Evolutionary conservation across 306 rosid genomes (phyloP), one percentile per base, ranked within the genome.

Genomic region (Oxytropis ochrocephala): DNA sequence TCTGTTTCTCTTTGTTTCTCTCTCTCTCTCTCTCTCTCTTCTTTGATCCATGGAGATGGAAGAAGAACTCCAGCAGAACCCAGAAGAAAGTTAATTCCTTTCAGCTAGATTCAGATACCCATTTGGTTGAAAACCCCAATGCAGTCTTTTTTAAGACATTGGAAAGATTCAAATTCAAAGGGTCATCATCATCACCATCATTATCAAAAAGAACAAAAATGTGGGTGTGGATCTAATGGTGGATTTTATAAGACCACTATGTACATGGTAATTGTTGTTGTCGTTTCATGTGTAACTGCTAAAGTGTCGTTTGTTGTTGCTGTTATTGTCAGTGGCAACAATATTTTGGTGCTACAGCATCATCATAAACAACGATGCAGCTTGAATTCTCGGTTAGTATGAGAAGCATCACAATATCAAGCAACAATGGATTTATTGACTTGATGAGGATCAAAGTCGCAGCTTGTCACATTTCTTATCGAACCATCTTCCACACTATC

Each of bases 401-500:
- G 99, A 91, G 97, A 95, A 95, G 99, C 81, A 91, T 95, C 96
- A 95, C 99, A 84, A 95, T 95, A 88, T 95, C 99, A 80, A 89
- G 95, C 87, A 91, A 81, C 90, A 91, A 95, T 95, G 99, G 99
- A 70, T 87, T 87, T 87, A 84, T 91, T 85, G 97, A 89, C 90
- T 95, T 90, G 89, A 91, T 95, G 99, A 95, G 89, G 97, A 89
- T 95, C 99, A 95, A 89, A 89, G 97, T 91, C 84, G 99, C 91
- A 91, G 99, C 99, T 95, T 96, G 99, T 81, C 99, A 91, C 82
- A 85, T 95, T 85, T 95, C 99, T 57, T 95, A 95, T 86, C 76
- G 99, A 51, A 95, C 99, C 82, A 83, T 95, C 74, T 95, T 95
- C 87, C 97, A 95, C 82, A 95, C 99, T 86, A 91, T 95, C 14